Base-by-base conservation (phyloP, 2,329 filamentous ascomycete species). In the Cryphonectria naterciae region DNA sequence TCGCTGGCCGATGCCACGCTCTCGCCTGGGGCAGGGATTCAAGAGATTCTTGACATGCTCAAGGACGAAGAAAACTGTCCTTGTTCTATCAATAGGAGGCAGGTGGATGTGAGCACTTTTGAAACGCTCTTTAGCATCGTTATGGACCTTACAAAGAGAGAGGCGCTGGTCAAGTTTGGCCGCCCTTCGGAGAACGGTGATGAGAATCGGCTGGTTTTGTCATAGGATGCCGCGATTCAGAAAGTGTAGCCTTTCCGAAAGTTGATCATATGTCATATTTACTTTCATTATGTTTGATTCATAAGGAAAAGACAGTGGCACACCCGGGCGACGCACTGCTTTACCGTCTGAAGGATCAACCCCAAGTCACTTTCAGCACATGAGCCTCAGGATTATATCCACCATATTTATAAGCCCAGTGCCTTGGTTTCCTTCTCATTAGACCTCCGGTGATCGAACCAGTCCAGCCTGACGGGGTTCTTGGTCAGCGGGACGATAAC, bases 111-210 rank as follows among this genome's bases (percentile, higher is more conserved):
- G 1, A 65, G 67, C 2, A n/a, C 8, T 17, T 60, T 32, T 1
- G 46, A 71, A 58, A 73, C 72, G 4, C 22, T 73, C 13, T 73
- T 73, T 15, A 73, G 58, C 4, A 72, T 73, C 19, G n/a, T 73
- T 10, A 70, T 73, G 72, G 46, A 66, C n/a, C 37, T 73, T 39
- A 32, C 46, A 4, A 65, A 52, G 49, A 68, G 22, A 49, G 43
- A 63, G 52, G 70, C 70, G 3, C n/a, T 68, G 13, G 54, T 73
- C n/a, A 73, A 65, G 60, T 22, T 73, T 11, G 72, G 72, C 6
- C 49, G 72, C 13, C 72, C 72, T 3, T 67, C 65, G 4, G 68
- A 72, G 28, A 46, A 13, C 19, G 71, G 68, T 25, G 68, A 70
- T 32, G 71, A 72, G 49, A 52, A 70, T 37, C 61, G 19, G 19